Evolutionary conservation across 78 protist genomes (phyloP).

Genomic region (Thecamonas trahens): DNA sequence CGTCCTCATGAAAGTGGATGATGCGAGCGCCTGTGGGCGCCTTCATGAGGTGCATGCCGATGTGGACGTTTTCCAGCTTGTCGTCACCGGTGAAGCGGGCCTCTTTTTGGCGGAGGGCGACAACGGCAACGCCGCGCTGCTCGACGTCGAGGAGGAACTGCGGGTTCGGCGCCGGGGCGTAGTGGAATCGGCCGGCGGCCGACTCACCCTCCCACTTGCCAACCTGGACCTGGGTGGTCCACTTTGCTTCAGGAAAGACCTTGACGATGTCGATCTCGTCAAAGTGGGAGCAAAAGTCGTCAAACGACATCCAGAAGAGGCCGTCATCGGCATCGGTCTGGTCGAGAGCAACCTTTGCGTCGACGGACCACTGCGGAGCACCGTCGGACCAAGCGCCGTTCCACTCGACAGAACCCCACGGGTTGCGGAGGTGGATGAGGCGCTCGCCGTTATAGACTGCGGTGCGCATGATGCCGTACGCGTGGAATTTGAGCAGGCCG

Average conservation of each 20-base stretch:
- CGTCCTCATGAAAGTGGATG: background rate
- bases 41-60: too few relatives aligned
- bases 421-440: constrained; percentile 30
- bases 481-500: constrained; percentile 4
- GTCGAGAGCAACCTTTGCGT: background rate
- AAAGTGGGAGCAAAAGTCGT: background rate
- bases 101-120: too few relatives aligned
- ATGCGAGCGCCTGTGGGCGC: background rate
- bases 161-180: too few relatives aligned
- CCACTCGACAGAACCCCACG: constrained; percentile 46
- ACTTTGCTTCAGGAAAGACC: too few relatives aligned
- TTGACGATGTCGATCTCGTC: background rate
- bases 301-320: constrained; percentile 9
- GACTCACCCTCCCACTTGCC: too few relatives aligned
- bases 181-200: too few relatives aligned
- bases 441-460: background rate
- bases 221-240: too few relatives aligned
- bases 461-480: background rate
- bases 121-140: too few relatives aligned
- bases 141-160: too few relatives aligned
- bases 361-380: constrained; percentile 20
- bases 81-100: too few relatives aligned
- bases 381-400: constrained; percentile 36
- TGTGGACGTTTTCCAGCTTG: too few relatives aligned
- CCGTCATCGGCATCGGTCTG: constrained; percentile 12